Conservation (phyloP, 768 basidiomycete genomes). For the Neoboletus magnificus region DNA sequence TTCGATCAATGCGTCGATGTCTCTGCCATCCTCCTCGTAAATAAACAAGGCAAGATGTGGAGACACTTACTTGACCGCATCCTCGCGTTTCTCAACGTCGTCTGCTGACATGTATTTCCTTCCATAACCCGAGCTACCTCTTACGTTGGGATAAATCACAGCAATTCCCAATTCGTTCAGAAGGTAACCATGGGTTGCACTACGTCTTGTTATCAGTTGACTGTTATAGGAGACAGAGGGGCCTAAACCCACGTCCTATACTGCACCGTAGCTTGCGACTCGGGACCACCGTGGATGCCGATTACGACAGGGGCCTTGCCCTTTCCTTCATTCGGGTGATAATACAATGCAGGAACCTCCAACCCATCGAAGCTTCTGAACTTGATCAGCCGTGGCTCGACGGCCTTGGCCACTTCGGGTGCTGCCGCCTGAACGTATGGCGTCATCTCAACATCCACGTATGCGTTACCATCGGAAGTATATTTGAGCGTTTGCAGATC, state of each 20-base stretch:
- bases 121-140: constrained; percentile 43
- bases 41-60: background rate
- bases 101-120: constrained; percentile 38
- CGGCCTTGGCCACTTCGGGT: constrained; percentile 22
- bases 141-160: constrained; percentile 41
- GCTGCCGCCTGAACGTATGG: constrained; percentile 36
- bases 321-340: constrained; percentile 33
- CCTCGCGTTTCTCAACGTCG: constrained; percentile 42
- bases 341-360: constrained; percentile 41
- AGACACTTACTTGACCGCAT: constrained; percentile 37
- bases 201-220: constrained; percentile 9
- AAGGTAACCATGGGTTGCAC: constrained; percentile 39
- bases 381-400: constrained; percentile 33
- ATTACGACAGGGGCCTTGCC: constrained; percentile 33
- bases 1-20: constrained; percentile 38
- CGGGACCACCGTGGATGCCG: constrained; percentile 41
- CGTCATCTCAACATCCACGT: constrained; percentile 26
- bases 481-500: constrained; percentile 25
- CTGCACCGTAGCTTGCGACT: constrained; percentile 34
- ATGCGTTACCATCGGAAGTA: constrained; percentile 25
- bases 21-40: constrained; percentile 21
- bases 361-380: constrained; percentile 43
- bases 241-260: constrained; percentile 29
- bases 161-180: constrained; percentile 41
- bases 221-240: background rate